Base-by-base conservation (phyloP, 306 rosid species). In the Pterocarpus santalinus region DNA sequence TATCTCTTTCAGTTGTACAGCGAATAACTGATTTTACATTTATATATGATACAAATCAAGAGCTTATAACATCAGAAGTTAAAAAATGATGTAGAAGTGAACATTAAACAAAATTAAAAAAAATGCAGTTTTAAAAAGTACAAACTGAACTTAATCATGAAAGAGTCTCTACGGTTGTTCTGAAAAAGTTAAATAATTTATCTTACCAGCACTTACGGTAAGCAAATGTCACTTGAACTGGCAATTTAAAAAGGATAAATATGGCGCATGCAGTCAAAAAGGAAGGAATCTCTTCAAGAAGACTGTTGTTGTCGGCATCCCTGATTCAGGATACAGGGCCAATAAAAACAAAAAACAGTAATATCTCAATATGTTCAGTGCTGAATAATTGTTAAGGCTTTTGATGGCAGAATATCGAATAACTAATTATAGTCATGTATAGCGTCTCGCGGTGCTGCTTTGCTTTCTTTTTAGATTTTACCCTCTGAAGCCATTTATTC, bases 221-320 rank as follows among this genome's bases (percentile, higher is more conserved):
- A 55, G 82, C 65, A 53, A 61, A 43, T 52, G 69, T 82, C 63
- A 68, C 69, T 63, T 32, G 55, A 82, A 70, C 46, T 70, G 76
- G 73, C 66, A 56, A 49, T 12, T 64, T 0, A 34, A 9, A 30
- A 33, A 76, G n/a, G 47, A 8, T 0, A 0, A 8, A 51, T 11
- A 64, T 22, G 52, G 41, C 64, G 73, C 65, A 36, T 64, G 63
- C 73, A 51, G 73, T 64, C 64, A 17, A 77, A 77, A 77, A 17
- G 69, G 73, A 6, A 51, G 72, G 73, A 77, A 77, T 65, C 81
- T 51, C 13, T 22, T 43, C 7, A 65, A 77, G 73, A 52, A 52
- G n/a, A 77, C 81, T 77, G 73, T 65, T 77, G 4, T 17, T 77
- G 81, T 77, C 81, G 51, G 81, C 43, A 65, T 64, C 63, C 28